These are phyloP conservation scores for Immersiella caudata DNA, from an alignment of 495 filamentous ascomycete species.

Conservation along the genomic window DNA sequence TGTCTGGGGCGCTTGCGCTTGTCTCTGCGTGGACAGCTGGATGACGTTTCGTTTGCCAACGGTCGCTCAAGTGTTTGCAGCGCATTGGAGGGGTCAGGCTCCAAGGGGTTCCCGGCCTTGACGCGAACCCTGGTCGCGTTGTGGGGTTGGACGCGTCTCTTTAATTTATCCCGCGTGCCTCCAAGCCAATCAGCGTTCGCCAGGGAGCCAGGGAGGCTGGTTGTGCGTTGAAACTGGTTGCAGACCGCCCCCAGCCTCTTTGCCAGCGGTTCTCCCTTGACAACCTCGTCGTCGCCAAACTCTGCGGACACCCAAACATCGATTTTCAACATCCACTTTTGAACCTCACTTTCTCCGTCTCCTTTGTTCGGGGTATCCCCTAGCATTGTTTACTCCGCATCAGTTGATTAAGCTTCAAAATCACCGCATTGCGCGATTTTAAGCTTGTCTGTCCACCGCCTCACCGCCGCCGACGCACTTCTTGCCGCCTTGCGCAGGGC, in stretches of 20 bases:
- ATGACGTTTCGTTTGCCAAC: constrained; percentile 26
- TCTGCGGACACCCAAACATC: background rate
- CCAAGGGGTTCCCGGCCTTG: background rate
- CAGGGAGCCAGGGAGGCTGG: constrained; percentile 29
- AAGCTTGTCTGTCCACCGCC: background rate
- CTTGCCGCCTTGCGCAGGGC: background rate
- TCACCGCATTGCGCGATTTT: background rate
- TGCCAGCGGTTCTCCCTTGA: constrained; percentile 17
- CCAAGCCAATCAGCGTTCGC: constrained; percentile 14
- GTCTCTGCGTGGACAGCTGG: background rate
- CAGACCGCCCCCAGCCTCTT: constrained; percentile 30
- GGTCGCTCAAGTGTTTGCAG: constrained; percentile 23
- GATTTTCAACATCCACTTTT: constrained; percentile 14
- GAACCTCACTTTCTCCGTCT: constrained; percentile 3
- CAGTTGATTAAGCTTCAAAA: background rate
- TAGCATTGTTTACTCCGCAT: background rate
- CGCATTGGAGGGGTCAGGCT: constrained; percentile 31
- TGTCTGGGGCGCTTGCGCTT: constrained; percentile 8
- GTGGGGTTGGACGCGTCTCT: constrained; percentile 26
- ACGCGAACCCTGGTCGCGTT: constrained; percentile 19
- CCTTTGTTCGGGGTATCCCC: background rate
- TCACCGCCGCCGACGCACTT: background rate
- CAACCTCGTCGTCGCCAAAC: constrained; percentile 9
- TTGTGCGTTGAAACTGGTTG: constrained; percentile 21
- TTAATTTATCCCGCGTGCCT: constrained; percentile 21